These are phyloP conservation scores for Fomitopsis betulina DNA, from an alignment of 1,284 basidiomycete species.

Conservation along the genomic window DNA sequence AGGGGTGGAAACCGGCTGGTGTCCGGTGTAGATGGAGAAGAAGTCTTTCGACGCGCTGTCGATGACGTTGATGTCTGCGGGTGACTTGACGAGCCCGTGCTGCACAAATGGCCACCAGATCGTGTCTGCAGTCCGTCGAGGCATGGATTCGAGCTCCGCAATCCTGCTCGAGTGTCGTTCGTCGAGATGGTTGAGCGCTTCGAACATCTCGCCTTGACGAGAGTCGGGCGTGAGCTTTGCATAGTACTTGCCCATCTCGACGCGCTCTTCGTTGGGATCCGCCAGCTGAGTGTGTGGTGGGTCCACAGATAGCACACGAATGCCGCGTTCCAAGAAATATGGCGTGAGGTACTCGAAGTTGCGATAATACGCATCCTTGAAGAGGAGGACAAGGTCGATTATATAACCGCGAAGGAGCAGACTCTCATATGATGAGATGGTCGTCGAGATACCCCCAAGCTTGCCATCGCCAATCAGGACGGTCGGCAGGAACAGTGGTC, in stretches of 20 bases:
- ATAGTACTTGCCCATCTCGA: conserved; percentile 71
- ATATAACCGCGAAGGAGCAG: conserved; percentile 87
- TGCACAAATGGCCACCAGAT: conserved; percentile 99
- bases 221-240: conserved; percentile 35
- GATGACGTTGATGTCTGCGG: conserved; percentile 81
- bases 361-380: conserved; percentile 82
- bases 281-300: conserved; percentile 55
- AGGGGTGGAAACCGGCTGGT: conserved; percentile 7
- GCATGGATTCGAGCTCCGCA: conserved; percentile 72
- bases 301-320: conserved; percentile 55
- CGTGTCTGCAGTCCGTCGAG: conserved; percentile 68
- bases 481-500: conserved; percentile 83
- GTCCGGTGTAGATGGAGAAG: conserved; percentile 65
- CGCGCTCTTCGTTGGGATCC: conserved; percentile 46
- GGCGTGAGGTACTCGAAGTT: conserved; percentile 81
- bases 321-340: conserved; percentile 74
- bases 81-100: conserved; percentile 68
- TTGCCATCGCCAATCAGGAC: conserved; percentile 85
- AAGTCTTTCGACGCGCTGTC: conserved; percentile 90
- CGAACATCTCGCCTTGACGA: conserved; percentile 38
- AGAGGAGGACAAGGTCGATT: conserved; percentile 84
- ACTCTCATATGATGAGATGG: conserved; percentile 91
- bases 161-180: conserved; percentile 60
- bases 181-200: conserved; percentile 61
- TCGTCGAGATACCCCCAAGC: conserved; percentile 94